A percentile compares a stretch with the other conserved stretches of the same genome.
phyloP scores from a whole-genome alignment of 2,329 filamentous ascomycete genomes.

The Orbilia oligospora region DNA sequence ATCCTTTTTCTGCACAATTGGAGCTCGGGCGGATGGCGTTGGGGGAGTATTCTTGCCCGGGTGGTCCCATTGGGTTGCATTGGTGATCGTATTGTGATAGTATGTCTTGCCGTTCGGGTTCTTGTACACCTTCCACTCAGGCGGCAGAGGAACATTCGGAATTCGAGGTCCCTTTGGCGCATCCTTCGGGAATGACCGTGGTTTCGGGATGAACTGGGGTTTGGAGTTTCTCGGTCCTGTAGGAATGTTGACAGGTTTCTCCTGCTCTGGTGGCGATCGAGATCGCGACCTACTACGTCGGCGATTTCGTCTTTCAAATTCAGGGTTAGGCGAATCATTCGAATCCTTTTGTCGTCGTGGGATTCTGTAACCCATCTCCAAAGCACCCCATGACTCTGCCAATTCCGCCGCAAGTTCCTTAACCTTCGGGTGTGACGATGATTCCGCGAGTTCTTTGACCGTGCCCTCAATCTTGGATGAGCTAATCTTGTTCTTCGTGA shows the following conservation, averaged over 20 bases:
- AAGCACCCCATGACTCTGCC: conserved; percentile 86
- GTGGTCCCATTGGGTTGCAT: conserved; percentile 51
- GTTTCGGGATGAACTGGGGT: conserved; percentile 46
- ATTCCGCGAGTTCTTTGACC: conserved; percentile 76
- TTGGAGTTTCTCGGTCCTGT: conserved; percentile 51
- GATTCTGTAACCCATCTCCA: conserved; percentile 93
- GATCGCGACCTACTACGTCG: conserved; percentile 54
- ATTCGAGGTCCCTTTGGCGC: conserved; percentile 47
- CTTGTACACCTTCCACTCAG: conserved; percentile 45
- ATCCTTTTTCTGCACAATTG: conserved; percentile 32
- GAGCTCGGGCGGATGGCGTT: conserved; percentile 9
- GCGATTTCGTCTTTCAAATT: conserved; percentile 48
- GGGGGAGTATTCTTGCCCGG: conserved; percentile 35
- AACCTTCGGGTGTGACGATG: conserved; percentile 81
- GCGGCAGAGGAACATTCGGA: conserved; percentile 32
- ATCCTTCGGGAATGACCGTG: conserved; percentile 47
- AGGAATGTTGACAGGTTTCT: conserved; percentile 51
- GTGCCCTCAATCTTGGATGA: conserved; percentile 94
- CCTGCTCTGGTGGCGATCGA: conserved; percentile 44
- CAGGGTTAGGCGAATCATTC: conserved; percentile 51
- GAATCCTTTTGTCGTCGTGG: conserved; percentile 71
- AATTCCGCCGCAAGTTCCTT: conserved; percentile 79
- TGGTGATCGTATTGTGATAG: conserved; percentile 38
- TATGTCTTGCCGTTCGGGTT: conserved; percentile 44
- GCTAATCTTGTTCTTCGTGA: conserved; percentile 96